Evolutionary conservation across 371 early-diverging fungal genomes (phyloP).

Genomic region (Mucor saturninus): DNA sequence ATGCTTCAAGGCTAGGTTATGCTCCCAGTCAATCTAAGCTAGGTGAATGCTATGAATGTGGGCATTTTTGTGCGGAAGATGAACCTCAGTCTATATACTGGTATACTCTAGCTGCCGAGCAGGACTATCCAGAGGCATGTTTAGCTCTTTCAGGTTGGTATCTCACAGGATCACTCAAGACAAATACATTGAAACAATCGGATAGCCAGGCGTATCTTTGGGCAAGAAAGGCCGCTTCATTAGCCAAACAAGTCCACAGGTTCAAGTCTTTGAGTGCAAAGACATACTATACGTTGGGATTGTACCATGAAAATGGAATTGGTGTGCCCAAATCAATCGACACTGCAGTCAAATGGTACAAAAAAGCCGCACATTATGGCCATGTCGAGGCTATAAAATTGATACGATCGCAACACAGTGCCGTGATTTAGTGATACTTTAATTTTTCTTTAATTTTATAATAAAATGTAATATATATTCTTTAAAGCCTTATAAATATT

Average conservation of each 20-base stretch:
- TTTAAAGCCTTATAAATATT: not conserved
- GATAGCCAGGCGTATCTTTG: constrained; percentile 77
- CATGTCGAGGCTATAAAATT: constrained; percentile 26
- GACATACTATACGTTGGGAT: constrained; percentile 85
- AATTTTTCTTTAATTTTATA: no score
- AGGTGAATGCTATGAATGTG: constrained; percentile 94
- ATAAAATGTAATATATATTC: no score
- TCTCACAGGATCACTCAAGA: constrained; percentile 73
- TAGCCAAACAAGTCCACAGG: constrained; percentile 35
- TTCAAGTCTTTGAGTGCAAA: constrained; percentile 72
- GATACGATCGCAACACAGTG: not conserved
- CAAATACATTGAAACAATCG: constrained; percentile 67
- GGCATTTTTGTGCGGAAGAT: constrained; percentile 78
- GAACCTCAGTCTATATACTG: constrained; percentile 89
- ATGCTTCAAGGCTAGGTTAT: constrained; percentile 90
- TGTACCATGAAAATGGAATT: constrained; percentile 78
- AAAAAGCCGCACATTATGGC: constrained; percentile 25
- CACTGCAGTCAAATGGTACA: constrained; percentile 27
- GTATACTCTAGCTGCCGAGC: constrained; percentile 90
- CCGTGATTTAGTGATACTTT: not conserved
- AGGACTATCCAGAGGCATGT: constrained; percentile 79
- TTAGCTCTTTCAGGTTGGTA: constrained; percentile 89
- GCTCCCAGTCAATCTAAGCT: constrained; percentile 89
- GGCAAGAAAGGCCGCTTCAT: constrained; percentile 65
- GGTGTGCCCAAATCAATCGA: constrained; percentile 48